Percentiles rank a stretch among this genome's conserved stretches.
phyloP scores from a whole-genome alignment of 345 rosid genomes.

The Fremontodendron californicum region DNA sequence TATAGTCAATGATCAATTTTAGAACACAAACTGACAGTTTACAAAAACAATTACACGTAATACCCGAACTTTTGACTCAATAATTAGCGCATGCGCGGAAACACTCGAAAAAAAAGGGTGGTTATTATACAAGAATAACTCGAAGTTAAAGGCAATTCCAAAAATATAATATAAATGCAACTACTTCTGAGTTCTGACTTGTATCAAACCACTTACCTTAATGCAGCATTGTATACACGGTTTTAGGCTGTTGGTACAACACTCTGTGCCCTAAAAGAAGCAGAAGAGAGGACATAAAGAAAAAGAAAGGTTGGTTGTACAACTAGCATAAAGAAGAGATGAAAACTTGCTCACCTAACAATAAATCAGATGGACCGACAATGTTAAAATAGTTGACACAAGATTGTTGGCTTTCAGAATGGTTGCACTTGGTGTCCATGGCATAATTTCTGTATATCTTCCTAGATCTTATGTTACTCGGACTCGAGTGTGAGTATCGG shows the following conservation, averaged over 20 bases:
- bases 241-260: not conserved
- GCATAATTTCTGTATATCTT: not conserved
- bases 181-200: not conserved
- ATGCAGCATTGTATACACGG: not conserved
- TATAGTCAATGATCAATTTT: not conserved
- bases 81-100: not conserved
- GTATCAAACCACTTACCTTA: not conserved
- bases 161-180: not conserved
- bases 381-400: not conserved
- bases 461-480: too few species aligned
- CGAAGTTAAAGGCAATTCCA: not conserved
- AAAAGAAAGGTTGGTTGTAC: not conserved
- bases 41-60: not conserved
- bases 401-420: not conserved
- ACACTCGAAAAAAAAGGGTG: not conserved
- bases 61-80: not conserved
- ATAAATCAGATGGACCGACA: not conserved
- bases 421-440: not conserved
- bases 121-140: not conserved
- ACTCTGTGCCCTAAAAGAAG: not conserved
- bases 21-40: not conserved
- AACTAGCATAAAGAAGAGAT: too few species aligned
- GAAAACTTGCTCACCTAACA: not conserved
- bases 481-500: too few species aligned
- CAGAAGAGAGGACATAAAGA: not conserved